Evolutionary conservation across 2,329 filamentous ascomycete genomes (phyloP), one percentile per base, ranked within the genome.

Genomic region (Apiospora arundinis): DNA sequence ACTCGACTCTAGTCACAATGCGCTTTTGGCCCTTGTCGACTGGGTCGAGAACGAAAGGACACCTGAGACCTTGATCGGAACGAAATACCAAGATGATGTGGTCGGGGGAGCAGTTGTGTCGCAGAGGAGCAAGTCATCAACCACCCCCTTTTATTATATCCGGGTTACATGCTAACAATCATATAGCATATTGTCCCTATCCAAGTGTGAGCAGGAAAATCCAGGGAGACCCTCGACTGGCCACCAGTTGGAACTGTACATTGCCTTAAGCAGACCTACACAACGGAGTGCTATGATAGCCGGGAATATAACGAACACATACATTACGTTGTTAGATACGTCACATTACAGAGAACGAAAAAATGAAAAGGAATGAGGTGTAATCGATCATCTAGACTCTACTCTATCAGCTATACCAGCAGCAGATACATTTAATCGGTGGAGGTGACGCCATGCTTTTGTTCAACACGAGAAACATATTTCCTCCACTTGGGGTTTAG

Each of bases 61-160:
- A 23, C 74, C 74, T 5, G 56, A 73, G 12, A 69, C 48, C 4
- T 25, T 75, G n/a, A 48, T 74, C 18, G 72, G 73, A 1, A 74
- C 72, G 0, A 73, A 74, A 49, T 74, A 74, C 60, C 44, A 72
- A 66, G 60, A 73, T n/a, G 74, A 74, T 56, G 21, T 70, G 18
- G 56, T 74, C 4, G 71, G 70, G n/a, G 48, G 71, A 4, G 66
- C 32, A 12, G 69, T 74, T 25, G 42, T 66, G 23, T 70, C 73
- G 12, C 69, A 74, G 44, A 66, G 73, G 69, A 72, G 74, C 73
- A 67, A 71, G 73, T 72, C 65, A 72, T n/a, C n/a, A n/a, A n/a
- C n/a, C 72, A 72, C 25, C 4, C 25, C 49, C 25, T 56, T 18
- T 28, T 32, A 8, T 32, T 14, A 18, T 7, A 28, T 56, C 2